Evolutionary conservation across 768 basidiomycete species (phyloP).

Genomic region (Pleurotus tuoliensis): DNA sequence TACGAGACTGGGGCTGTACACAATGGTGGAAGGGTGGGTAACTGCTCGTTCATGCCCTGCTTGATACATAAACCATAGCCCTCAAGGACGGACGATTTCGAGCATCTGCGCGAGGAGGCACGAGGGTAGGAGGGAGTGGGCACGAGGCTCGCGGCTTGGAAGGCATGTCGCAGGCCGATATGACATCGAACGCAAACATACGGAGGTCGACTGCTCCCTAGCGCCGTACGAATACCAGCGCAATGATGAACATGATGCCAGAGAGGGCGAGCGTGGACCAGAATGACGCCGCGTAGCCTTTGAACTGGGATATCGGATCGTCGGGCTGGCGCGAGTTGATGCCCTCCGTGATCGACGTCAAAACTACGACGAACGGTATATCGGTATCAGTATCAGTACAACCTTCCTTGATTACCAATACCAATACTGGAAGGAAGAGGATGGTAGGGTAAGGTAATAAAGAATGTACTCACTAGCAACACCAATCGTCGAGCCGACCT

Average conservation of each 20-base stretch:
- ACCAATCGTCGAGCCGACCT: constrained; percentile 9
- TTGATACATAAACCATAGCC: too few relatives aligned
- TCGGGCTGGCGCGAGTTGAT: neutral
- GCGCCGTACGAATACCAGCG: neutral
- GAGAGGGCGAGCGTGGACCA: neutral
- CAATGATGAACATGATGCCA: neutral
- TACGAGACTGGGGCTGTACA: too few relatives aligned
- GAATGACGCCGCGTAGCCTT: neutral
- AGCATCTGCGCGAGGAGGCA: too few relatives aligned
- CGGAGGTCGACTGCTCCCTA: too few relatives aligned
- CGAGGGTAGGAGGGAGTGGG: too few relatives aligned
- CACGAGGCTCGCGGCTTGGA: too few relatives aligned
- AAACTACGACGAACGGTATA: neutral
- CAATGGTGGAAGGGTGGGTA: too few relatives aligned
- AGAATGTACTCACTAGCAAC: constrained; percentile 4
- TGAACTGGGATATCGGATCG: neutral
- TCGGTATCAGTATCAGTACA: neutral
- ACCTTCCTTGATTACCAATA: neutral
- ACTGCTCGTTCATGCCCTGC: too few relatives aligned
- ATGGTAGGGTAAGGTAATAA: neutral
- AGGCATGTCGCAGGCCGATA: too few relatives aligned
- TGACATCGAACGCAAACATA: too few relatives aligned
- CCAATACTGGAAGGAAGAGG: neutral
- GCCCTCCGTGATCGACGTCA: neutral
- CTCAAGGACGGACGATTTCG: too few relatives aligned